Evolutionary conservation across 2,329 filamentous ascomycete genomes (phyloP).

Genomic region (Aspergillus eucalypticola): DNA sequence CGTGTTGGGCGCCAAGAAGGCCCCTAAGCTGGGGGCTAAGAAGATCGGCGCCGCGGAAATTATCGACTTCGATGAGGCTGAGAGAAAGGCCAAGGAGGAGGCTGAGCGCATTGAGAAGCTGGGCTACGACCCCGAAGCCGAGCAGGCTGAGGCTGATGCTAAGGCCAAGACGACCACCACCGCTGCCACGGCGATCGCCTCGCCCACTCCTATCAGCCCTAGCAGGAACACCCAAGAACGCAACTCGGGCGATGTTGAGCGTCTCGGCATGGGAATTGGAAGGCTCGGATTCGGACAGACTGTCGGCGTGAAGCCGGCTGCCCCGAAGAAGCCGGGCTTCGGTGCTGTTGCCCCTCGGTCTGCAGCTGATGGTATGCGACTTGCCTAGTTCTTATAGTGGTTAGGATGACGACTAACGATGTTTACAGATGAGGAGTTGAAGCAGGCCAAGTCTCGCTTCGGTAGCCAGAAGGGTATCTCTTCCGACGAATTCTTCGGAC

Average conservation of each 20-base stretch:
- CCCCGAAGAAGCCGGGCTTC: constrained; percentile 81
- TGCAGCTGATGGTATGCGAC: constrained; percentile 62
- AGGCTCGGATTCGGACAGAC: constrained; percentile 87
- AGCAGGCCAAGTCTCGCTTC: constrained; percentile 84
- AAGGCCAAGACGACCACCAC: constrained; percentile 41
- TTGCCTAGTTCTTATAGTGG: neutral
- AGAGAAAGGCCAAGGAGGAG: constrained; percentile 96
- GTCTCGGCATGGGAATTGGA: constrained; percentile 83
- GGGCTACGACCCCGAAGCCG: constrained; percentile 91
- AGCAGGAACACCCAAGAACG: constrained; percentile 55
- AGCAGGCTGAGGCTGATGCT: constrained; percentile 54
- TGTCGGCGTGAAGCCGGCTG: constrained; percentile 60
- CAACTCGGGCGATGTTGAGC: constrained; percentile 75
- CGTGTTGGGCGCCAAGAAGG: constrained; percentile 83
- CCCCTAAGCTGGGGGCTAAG: constrained; percentile 83
- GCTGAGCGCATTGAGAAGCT: constrained; percentile 93
- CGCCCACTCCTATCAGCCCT: constrained; percentile 75
- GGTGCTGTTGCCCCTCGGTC: constrained; percentile 78
- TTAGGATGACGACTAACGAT: constrained; percentile 13
- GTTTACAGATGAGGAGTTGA: constrained; percentile 68
- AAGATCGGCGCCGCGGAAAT: constrained; percentile 73
- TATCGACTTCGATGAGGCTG: constrained; percentile 96
- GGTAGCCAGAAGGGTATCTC: constrained; percentile 93
- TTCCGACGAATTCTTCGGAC: constrained; percentile 97
- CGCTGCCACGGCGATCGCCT: constrained; percentile 64